Conservation (phyloP, 2,329 filamentous ascomycete species). For the Exophiala spinifera region DNA sequence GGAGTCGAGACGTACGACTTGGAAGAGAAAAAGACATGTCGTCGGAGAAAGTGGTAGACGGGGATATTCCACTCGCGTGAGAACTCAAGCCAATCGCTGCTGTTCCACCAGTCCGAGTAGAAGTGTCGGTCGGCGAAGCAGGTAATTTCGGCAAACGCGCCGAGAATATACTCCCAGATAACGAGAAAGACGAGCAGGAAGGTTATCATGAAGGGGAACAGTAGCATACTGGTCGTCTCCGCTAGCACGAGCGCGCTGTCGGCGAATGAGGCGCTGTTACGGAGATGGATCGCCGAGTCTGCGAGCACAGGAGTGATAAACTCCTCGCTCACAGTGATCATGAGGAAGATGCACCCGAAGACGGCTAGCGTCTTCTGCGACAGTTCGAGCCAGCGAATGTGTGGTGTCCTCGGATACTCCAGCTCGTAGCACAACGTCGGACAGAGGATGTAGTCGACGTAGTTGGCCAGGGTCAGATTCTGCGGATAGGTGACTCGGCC, state of each 20-base stretch:
- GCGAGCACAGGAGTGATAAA: slow-evolving; percentile 88
- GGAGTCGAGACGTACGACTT: slow-evolving; percentile 71
- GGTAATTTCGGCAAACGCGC: slow-evolving; percentile 91
- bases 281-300: slow-evolving; percentile 62
- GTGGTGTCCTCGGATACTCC: slow-evolving; percentile 79
- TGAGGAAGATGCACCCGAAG: slow-evolving; percentile 93
- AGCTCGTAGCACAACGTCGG: slow-evolving; percentile 97
- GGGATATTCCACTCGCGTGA: slow-evolving; percentile 97
- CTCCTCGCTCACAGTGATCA: slow-evolving; percentile 87
- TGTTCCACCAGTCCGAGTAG: slow-evolving; percentile 73
- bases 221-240: slow-evolving; percentile 83
- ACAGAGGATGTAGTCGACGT: slow-evolving; percentile 80
- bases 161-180: slow-evolving; percentile 95
- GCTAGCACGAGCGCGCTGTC: slow-evolving; percentile 78
- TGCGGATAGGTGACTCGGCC: slow-evolving; percentile 85
- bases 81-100: slow-evolving; percentile 72
- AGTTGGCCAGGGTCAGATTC: slow-evolving; percentile 82
- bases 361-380: slow-evolving; percentile 82
- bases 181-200: slow-evolving; percentile 95
- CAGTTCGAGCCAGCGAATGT: slow-evolving; percentile 76
- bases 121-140: slow-evolving; percentile 92
- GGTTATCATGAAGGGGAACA: slow-evolving; percentile 96
- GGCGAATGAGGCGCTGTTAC: slow-evolving; percentile 44
- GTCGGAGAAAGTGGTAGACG: slow-evolving; percentile 89
- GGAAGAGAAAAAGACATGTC: slow-evolving; percentile 88